phyloP scores from a whole-genome alignment of 148 eudicot species.

The Dysphania ambrosioides region DNA sequence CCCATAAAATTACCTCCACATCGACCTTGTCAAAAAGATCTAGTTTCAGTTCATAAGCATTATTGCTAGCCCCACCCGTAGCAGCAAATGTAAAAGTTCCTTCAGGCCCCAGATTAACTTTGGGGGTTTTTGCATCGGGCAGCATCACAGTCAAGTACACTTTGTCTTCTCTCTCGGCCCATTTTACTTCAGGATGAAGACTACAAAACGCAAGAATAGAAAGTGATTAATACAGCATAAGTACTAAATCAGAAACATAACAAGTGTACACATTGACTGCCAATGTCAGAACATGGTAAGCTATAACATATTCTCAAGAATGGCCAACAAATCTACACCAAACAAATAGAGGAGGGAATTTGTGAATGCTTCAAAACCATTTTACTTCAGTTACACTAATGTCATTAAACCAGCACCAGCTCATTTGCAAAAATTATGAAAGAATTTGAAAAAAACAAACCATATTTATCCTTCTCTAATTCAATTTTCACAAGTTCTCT shows the following conservation, averaged over 20 bases:
- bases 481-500: too few species aligned
- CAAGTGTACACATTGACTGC: background rate
- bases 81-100: conserved; percentile 79
- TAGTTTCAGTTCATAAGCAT: conserved; percentile 62
- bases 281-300: background rate
- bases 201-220: conserved; percentile 32
- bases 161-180: conserved; percentile 91
- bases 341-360: too few species aligned
- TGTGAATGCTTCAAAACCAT: too few species aligned
- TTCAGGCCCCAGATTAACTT: conserved; percentile 77
- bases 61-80: conserved; percentile 57
- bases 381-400: too few species aligned
- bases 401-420: too few species aligned
- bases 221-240: background rate
- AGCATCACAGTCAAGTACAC: conserved; percentile 69
- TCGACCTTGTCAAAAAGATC: conserved; percentile 81
- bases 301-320: background rate
- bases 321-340: too few species aligned
- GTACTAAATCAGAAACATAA: background rate
- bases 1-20: conserved; percentile 57
- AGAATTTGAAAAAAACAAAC: too few species aligned
- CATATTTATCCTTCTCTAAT: too few species aligned
- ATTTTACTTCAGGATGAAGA: conserved; percentile 92
- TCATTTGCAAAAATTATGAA: too few species aligned
- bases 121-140: conserved; percentile 80